Conservation (phyloP, 352 stramenopile genomes). For the Globisporangium rhizosaccharum region DNA sequence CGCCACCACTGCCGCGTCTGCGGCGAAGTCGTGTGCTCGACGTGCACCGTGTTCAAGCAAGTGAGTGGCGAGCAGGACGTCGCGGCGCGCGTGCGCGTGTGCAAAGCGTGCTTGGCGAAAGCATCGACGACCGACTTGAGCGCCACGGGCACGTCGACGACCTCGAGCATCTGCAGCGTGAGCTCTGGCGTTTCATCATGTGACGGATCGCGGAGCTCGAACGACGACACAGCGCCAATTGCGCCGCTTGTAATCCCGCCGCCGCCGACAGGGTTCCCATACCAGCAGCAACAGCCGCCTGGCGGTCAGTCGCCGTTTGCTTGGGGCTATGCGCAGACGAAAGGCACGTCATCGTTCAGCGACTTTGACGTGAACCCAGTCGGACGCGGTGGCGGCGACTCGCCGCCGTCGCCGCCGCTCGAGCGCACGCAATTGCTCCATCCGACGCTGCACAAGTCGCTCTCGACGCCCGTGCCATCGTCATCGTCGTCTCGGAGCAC, state of each 20-base stretch:
- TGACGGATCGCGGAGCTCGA: conserved; percentile 31
- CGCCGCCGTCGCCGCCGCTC: background rate
- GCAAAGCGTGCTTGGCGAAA: conserved; percentile 73
- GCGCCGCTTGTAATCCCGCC: background rate
- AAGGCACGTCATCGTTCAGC: conserved; percentile 28
- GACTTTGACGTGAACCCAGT: conserved; percentile 43
- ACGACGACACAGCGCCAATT: conserved; percentile 13
- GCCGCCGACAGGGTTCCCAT: background rate
- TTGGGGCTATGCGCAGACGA: conserved; percentile 19
- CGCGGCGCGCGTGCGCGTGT: conserved; percentile 63
- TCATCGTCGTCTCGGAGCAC: conserved; percentile 14
- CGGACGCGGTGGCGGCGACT: background rate
- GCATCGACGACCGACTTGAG: conserved; percentile 24
- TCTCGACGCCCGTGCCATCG: conserved; percentile 25
- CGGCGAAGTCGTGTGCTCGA: conserved; percentile 80
- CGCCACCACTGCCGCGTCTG: conserved; percentile 85
- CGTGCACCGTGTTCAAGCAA: conserved; percentile 75
- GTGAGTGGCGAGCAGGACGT: conserved; percentile 49
- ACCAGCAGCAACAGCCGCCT: conserved; percentile 3
- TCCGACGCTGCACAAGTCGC: conserved; percentile 14
- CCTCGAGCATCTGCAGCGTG: conserved; percentile 28
- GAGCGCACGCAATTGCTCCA: conserved; percentile 14
- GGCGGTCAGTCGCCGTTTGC: conserved; percentile 7
- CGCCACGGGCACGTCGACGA: conserved; percentile 13
- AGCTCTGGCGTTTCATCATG: conserved; percentile 38